Conservation (phyloP, 306 rosid genomes). For the Rosa lucieae region DNA sequence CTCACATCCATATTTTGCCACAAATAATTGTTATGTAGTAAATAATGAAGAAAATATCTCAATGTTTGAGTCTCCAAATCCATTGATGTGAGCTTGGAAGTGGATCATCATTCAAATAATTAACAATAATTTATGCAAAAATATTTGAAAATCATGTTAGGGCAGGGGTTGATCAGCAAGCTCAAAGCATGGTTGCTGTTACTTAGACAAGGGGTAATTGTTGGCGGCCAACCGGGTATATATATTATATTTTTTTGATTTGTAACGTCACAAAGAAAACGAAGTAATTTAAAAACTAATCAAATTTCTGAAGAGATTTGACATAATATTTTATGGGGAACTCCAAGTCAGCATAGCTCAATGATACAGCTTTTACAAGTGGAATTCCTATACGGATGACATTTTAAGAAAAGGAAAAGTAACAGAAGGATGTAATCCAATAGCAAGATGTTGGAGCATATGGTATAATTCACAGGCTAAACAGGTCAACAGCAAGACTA, state of each 20-base stretch:
- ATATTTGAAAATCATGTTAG: background rate
- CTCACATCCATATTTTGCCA: background rate
- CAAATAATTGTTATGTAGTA: background rate
- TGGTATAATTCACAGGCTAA: background rate
- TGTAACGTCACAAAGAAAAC: background rate
- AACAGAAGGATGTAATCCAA: background rate
- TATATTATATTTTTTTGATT: too few species aligned
- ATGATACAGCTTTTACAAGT: constrained; percentile 11
- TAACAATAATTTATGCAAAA: background rate
- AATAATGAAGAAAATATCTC: constrained; percentile 10
- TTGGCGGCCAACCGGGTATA: background rate
- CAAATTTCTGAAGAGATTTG: background rate
- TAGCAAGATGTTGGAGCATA: background rate
- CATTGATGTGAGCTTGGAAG: background rate
- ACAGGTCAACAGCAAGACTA: background rate
- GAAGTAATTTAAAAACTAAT: background rate
- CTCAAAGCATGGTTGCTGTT: background rate
- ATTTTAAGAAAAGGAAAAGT: background rate
- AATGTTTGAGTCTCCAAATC: background rate
- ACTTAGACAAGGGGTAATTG: background rate
- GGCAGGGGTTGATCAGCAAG: background rate
- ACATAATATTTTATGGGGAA: constrained; percentile 11
- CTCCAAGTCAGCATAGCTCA: background rate
- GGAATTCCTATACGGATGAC: background rate
- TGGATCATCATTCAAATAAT: background rate